Conservation (phyloP, 1,284 basidiomycete species). For the Vanrija sp. region DNA sequence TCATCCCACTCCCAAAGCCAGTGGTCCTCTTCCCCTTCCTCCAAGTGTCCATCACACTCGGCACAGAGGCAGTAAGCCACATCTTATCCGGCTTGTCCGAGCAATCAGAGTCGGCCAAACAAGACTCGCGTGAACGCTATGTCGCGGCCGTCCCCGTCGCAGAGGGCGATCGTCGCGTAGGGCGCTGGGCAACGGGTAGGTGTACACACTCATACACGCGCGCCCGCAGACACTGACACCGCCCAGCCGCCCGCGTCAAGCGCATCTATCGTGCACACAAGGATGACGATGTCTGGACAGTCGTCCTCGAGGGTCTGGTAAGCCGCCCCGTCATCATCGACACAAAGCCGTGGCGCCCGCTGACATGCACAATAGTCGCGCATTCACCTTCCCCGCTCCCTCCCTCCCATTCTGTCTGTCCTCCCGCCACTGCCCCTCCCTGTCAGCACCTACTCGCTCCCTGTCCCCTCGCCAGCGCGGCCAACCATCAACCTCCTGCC, state of each 20-base stretch:
- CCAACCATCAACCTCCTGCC: slow-evolving; percentile 28
- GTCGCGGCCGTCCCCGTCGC: slow-evolving; percentile 40
- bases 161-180: slow-evolving; percentile 39
- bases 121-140: slow-evolving; percentile 16
- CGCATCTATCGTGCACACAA: slow-evolving; percentile 28
- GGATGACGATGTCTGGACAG: slow-evolving; percentile 16
- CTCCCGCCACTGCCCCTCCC: slow-evolving; percentile 34
- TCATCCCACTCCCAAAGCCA: slow-evolving; percentile 37
- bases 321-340: slow-evolving; percentile 3
- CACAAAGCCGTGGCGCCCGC: background rate
- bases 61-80: slow-evolving; percentile 26
- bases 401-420: slow-evolving; percentile 41
- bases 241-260: slow-evolving; percentile 36
- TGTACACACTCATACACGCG: background rate
- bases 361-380: slow-evolving; percentile 20
- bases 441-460: slow-evolving; percentile 34
- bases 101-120: slow-evolving; percentile 22
- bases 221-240: background rate
- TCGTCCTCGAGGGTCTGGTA: slow-evolving; percentile 39
- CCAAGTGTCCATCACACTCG: slow-evolving; percentile 25
- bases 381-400: slow-evolving; percentile 36
- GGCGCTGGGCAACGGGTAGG: slow-evolving; percentile 43
- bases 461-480: slow-evolving; percentile 21
- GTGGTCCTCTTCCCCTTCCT: slow-evolving; percentile 41
- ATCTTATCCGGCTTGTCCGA: slow-evolving; percentile 33